A percentile compares a stretch with the other conserved stretches of the same genome.
These are phyloP conservation scores for Omphalotus olearius DNA, from an alignment of 1,284 basidiomycete species.

Conservation along the genomic window DNA sequence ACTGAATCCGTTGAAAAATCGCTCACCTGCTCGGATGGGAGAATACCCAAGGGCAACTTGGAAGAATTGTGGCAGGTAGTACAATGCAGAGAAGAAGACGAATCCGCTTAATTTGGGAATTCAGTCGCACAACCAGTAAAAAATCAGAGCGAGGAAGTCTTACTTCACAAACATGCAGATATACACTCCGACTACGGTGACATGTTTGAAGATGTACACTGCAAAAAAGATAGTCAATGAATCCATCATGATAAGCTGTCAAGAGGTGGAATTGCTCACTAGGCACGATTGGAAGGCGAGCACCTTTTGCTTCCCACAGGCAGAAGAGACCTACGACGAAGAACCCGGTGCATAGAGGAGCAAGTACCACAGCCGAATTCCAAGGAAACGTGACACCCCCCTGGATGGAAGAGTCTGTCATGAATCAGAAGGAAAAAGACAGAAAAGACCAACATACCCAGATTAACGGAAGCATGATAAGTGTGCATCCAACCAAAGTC, in stretches of 20 bases:
- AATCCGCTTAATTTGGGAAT: constrained; percentile 37
- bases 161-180: constrained; percentile 65
- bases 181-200: constrained; percentile 66
- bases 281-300: constrained; percentile 63
- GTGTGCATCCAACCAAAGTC: constrained; percentile 13
- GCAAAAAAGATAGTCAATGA: constrained; percentile 22
- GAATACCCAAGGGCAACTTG: constrained; percentile 67
- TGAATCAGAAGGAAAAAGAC: neutral
- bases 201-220: constrained; percentile 71
- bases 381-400: constrained; percentile 69
- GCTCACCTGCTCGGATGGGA: constrained; percentile 41
- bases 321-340: constrained; percentile 56
- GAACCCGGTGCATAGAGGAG: constrained; percentile 54
- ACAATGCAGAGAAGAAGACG: constrained; percentile 56
- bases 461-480: constrained; percentile 16
- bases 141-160: constrained; percentile 17
- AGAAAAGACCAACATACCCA: constrained; percentile 9
- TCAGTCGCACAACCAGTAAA: neutral
- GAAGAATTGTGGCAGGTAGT: constrained; percentile 72
- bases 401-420: constrained; percentile 25
- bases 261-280: too few relatives aligned
- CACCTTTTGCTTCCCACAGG: constrained; percentile 71
- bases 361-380: constrained; percentile 60
- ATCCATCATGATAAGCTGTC: too few relatives aligned
- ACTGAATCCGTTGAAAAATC: neutral